phyloP scores from a whole-genome alignment of 2,329 filamentous ascomycete species.

The Penicillium aurantiogriseum region DNA sequence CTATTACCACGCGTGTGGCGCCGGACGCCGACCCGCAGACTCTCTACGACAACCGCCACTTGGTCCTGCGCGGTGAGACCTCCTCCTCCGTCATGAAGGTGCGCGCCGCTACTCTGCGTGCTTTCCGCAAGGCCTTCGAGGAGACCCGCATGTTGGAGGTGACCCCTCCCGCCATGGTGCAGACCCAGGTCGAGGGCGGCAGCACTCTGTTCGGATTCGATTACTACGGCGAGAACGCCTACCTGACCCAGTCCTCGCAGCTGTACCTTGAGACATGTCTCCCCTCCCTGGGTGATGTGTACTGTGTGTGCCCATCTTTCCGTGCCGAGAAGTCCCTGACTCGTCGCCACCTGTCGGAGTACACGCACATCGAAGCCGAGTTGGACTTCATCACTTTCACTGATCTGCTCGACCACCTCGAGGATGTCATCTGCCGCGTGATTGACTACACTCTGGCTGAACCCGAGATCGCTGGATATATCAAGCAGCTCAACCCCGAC shows the following conservation, averaged over 20 bases:
- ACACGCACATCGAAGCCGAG: slow-evolving; percentile 95
- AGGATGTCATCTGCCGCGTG: slow-evolving; percentile 82
- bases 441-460: slow-evolving; percentile 75
- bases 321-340: slow-evolving; percentile 95
- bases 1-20: slow-evolving; percentile 80
- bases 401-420: slow-evolving; percentile 82
- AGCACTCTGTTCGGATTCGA: slow-evolving; percentile 85
- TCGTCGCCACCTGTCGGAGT: slow-evolving; percentile 90
- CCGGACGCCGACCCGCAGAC: slow-evolving; percentile 68
- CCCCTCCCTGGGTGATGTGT: slow-evolving; percentile 87
- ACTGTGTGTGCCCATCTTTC: slow-evolving; percentile 98
- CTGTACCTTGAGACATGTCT: slow-evolving; percentile 95
- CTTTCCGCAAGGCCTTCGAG: slow-evolving; percentile 76
- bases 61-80: slow-evolving; percentile 79
- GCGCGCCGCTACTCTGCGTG: slow-evolving; percentile 73
- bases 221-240: slow-evolving; percentile 87
- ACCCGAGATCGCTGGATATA: slow-evolving; percentile 66
- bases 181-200: slow-evolving; percentile 92
- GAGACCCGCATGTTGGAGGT: slow-evolving; percentile 78
- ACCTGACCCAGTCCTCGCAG: slow-evolving; percentile 94
- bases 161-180: slow-evolving; percentile 84
- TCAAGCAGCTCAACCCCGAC: slow-evolving; percentile 86
- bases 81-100: slow-evolving; percentile 86
- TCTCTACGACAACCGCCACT: slow-evolving; percentile 77
- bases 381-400: slow-evolving; percentile 93